Percentiles rank a stretch among this genome's conserved stretches.
Conservation (phyloP, 148 eudicot genomes). For the Silene uniflora region DNA sequence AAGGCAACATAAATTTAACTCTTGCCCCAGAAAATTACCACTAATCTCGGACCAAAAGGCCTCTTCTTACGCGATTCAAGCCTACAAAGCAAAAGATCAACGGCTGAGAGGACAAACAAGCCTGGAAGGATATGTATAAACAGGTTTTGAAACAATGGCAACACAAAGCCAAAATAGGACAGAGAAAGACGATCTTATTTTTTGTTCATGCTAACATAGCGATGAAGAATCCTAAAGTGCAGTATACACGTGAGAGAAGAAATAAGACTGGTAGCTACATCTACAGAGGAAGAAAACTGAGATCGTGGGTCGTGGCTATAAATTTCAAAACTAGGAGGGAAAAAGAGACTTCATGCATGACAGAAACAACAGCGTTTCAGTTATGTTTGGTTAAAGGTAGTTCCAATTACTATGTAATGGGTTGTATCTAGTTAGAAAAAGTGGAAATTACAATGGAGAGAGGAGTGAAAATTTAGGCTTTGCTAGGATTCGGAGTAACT, state of each 20-base stretch:
- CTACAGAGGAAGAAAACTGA: not conserved
- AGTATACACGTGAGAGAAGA: not conserved
- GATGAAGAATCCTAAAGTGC: not conserved
- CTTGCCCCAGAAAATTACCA: constrained; percentile 41
- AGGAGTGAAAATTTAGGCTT: too few species aligned
- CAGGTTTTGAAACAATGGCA: not conserved
- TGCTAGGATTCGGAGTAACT: too few species aligned
- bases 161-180: not conserved
- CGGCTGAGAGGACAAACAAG: constrained; percentile 5
- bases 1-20: not conserved
- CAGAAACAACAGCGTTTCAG: not conserved
- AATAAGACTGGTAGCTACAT: not conserved
- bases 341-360: not conserved
- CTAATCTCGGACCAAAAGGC: constrained; percentile 82
- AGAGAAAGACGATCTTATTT: not conserved
- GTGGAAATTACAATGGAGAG: too few species aligned
- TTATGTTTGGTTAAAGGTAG: not conserved
- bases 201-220: not conserved
- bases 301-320: too few species aligned
- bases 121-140: not conserved
- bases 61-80: constrained; percentile 81
- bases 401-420: too few species aligned
- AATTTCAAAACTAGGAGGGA: not conserved
- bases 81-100: constrained; percentile 37
- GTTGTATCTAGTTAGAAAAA: too few species aligned